A percentile compares a stretch with the other conserved stretches of the same genome.
Evolutionary conservation across 306 rosid species (phyloP).

Genomic region (Ormosia semicastrata): DNA sequence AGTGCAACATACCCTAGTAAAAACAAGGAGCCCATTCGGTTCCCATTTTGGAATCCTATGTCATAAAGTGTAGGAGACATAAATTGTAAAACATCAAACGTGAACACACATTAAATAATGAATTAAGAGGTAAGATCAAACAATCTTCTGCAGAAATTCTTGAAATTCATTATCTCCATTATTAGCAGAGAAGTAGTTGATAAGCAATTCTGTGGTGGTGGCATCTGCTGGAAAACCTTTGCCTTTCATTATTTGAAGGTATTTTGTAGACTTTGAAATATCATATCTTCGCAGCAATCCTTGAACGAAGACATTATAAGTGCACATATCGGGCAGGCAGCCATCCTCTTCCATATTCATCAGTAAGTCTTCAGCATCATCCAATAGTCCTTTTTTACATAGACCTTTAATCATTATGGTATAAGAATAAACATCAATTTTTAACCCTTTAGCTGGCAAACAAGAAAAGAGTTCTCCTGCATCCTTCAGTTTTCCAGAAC

Average conservation of each 20-base stretch:
- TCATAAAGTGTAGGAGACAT: neutral
- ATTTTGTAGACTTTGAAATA: neutral
- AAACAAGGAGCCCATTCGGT: no score
- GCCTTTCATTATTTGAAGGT: neutral
- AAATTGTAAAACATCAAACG: neutral
- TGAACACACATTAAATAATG: neutral
- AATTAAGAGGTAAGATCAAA: neutral
- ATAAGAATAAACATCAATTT: neutral
- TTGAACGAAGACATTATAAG: neutral
- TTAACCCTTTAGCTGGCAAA: neutral
- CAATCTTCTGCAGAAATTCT: neutral
- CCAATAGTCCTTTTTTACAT: neutral
- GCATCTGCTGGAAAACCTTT: neutral
- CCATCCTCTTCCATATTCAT: neutral
- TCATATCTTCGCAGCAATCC: neutral
- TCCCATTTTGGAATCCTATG: no score
- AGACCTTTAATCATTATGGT: conserved; percentile 1
- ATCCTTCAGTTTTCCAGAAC: neutral
- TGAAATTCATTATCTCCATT: neutral
- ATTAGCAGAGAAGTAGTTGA: neutral
- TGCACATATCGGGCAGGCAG: neutral
- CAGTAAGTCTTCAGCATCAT: neutral
- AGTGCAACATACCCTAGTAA: neutral
- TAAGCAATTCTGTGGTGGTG: neutral
- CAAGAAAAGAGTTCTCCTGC: neutral